A percentile compares a stretch with the other conserved stretches of the same genome.
phyloP scores from a whole-genome alignment of 352 stramenopile genomes.

The Phytophthora agathidicida region DNA sequence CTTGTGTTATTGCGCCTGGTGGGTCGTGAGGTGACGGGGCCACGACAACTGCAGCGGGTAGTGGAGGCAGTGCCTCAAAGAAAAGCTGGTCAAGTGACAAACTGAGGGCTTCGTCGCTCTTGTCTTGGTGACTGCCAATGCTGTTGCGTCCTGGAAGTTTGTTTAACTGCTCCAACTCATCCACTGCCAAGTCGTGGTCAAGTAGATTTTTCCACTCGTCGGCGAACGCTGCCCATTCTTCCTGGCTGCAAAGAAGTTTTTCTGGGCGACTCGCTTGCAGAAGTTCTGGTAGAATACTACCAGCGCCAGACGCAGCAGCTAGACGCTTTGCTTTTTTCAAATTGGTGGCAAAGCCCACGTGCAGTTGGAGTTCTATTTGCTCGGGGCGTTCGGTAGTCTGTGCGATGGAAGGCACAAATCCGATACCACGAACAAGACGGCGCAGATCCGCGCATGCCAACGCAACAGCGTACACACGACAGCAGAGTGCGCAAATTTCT shows the following conservation, averaged over 20 bases:
- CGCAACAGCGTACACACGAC: conserved; percentile 72
- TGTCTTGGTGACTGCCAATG: conserved; percentile 17
- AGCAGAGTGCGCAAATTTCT: conserved; percentile 83
- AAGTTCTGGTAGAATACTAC: conserved; percentile 24
- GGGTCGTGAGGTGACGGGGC: conserved; percentile 32
- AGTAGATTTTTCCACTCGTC: conserved; percentile 63
- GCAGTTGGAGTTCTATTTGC: conserved; percentile 64
- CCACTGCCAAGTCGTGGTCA: conserved; percentile 56
- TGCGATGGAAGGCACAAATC: conserved; percentile 58
- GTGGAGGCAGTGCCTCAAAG: conserved; percentile 38
- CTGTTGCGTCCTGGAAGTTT: conserved; percentile 20
- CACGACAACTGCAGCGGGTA: conserved; percentile 31
- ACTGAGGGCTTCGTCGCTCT: neutral
- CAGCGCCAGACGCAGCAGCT: neutral
- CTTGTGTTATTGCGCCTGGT: conserved; percentile 20
- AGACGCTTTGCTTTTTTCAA: conserved; percentile 34
- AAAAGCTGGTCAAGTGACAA: conserved; percentile 39
- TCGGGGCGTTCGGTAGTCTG: conserved; percentile 54
- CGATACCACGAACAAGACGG: conserved; percentile 63
- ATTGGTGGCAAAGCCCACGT: conserved; percentile 72
- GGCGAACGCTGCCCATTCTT: conserved; percentile 63
- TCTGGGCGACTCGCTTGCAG: conserved; percentile 32
- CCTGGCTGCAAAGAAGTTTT: conserved; percentile 57
- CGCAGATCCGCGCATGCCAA: conserved; percentile 63
- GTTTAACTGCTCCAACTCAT: conserved; percentile 58